Conservation (phyloP, 192 early-diverging fungal genomes). For the Phlyctochytrium bullatum region DNA sequence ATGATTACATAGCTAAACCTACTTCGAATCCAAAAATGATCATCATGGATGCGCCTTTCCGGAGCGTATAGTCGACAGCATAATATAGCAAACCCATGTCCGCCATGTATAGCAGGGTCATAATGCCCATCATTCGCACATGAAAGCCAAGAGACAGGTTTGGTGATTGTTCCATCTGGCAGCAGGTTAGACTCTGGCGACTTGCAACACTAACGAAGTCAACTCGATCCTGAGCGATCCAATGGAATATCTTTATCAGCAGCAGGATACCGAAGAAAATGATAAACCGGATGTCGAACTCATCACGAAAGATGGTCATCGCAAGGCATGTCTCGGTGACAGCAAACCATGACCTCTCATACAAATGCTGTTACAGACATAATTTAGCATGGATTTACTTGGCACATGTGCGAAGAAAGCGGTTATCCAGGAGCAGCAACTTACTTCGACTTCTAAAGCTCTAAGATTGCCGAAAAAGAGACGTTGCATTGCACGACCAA, state of each 20-base stretch:
- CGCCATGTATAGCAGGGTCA: slow-evolving; percentile 60
- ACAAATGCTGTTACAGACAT: slow-evolving; percentile 68
- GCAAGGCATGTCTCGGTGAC: slow-evolving; percentile 95
- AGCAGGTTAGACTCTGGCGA: background rate
- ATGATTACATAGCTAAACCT: background rate
- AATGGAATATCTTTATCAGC: slow-evolving; percentile 94
- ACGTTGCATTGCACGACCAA: slow-evolving; percentile 73
- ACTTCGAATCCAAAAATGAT: slow-evolving; percentile 99
- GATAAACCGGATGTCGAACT: slow-evolving; percentile 86
- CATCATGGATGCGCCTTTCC: slow-evolving; percentile 86
- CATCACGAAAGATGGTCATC: slow-evolving; percentile 93
- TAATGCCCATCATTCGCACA: slow-evolving; percentile 64
- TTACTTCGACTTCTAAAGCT: slow-evolving; percentile 88
- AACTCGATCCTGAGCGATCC: slow-evolving; percentile 89
- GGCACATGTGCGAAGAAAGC: too few relatives aligned
- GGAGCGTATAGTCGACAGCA: slow-evolving; percentile 59
- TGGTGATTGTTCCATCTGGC: slow-evolving; percentile 80
- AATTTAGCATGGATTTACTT: too few relatives aligned
- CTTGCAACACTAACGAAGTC: slow-evolving; percentile 61
- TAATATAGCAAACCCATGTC: slow-evolving; percentile 78
- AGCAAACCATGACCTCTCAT: slow-evolving; percentile 96
- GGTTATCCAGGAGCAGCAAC: background rate
- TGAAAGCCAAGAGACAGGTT: slow-evolving; percentile 64
- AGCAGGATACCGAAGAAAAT: slow-evolving; percentile 83
- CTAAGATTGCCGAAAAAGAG: slow-evolving; percentile 91